A percentile compares a stretch with the other conserved stretches of the same genome.
Conservation (phyloP, 306 rosid species). For the apple (Malus domestica) region DNA sequence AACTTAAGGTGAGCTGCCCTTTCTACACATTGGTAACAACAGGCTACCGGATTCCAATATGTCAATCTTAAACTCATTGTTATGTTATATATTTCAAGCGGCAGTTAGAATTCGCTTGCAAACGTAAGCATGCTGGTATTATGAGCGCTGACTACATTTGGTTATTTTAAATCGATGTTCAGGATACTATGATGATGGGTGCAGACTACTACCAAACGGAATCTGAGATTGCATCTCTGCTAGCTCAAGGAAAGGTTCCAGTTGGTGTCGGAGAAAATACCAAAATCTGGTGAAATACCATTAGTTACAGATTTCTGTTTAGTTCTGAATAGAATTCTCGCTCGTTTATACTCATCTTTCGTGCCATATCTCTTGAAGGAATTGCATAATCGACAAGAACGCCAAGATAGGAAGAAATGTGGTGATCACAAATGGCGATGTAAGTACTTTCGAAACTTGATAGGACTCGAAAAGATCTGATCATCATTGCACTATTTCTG, state of each 20-base stretch:
- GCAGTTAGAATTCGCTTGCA: not conserved
- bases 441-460: constrained; percentile 27
- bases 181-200: constrained; percentile 99
- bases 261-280: constrained; percentile 92
- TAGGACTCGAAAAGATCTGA: not conserved
- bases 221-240: constrained; percentile 68
- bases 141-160: not conserved
- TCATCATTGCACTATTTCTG: not conserved
- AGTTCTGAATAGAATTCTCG: not conserved
- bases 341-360: constrained; percentile 13
- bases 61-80: not conserved
- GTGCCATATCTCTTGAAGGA: constrained; percentile 33
- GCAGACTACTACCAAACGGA: constrained; percentile 98
- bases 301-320: not conserved
- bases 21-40: not conserved
- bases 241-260: constrained; percentile 87
- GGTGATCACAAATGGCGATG: constrained; percentile 62
- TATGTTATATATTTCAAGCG: not conserved
- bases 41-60: not conserved
- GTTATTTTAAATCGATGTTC: constrained; percentile 20
- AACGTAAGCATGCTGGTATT: not conserved
- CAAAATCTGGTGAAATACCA: constrained; percentile 58
- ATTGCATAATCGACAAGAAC: constrained; percentile 94
- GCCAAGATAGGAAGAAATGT: constrained; percentile 90
- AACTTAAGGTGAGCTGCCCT: constrained; percentile 49